These are phyloP conservation scores for Priceomyces medius DNA, from an alignment of 805 yeast species.

Conservation along the genomic window DNA sequence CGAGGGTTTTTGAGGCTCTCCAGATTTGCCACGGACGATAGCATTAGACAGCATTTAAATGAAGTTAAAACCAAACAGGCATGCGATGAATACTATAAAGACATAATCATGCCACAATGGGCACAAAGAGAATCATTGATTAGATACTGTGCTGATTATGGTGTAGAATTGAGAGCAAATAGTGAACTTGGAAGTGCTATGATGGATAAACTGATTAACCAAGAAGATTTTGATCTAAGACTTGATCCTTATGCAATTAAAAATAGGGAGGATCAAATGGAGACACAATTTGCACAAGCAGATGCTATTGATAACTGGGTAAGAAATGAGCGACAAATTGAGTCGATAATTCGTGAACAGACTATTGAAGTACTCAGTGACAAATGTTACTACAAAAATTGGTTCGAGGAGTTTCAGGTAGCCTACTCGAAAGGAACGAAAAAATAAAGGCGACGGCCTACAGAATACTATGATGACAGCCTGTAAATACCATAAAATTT, in stretches of 20 bases:
- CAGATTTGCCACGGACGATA: constrained; percentile 40
- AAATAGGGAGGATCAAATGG: constrained; percentile 19
- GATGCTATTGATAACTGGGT: constrained; percentile 38
- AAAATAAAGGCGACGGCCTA: no score
- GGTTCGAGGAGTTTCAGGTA: constrained; percentile 27
- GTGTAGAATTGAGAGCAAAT: constrained; percentile 20
- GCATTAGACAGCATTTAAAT: constrained; percentile 38
- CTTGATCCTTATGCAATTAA: constrained; percentile 40
- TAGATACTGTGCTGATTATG: constrained; percentile 29
- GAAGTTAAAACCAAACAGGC: constrained; percentile 16
- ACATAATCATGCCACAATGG: constrained; percentile 38
- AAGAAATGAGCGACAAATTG: constrained; percentile 33
- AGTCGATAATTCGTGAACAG: constrained; percentile 32
- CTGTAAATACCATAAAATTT: no score
- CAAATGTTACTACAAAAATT: constrained; percentile 37
- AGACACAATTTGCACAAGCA: constrained; percentile 23
- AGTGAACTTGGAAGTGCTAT: constrained; percentile 4
- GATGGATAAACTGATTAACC: constrained; percentile 1
- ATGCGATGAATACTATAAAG: constrained; percentile 30
- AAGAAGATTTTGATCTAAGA: constrained; percentile 27
- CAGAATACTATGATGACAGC: no score
- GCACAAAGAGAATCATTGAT: constrained; percentile 27
- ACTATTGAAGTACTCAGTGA: constrained; percentile 33
- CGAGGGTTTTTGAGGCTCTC: constrained; percentile 40
- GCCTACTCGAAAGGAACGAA: no score